Percentiles rank a stretch among this genome's conserved stretches.
Conservation (phyloP, 23 red algal species). For the Porphyridium purpureum region DNA sequence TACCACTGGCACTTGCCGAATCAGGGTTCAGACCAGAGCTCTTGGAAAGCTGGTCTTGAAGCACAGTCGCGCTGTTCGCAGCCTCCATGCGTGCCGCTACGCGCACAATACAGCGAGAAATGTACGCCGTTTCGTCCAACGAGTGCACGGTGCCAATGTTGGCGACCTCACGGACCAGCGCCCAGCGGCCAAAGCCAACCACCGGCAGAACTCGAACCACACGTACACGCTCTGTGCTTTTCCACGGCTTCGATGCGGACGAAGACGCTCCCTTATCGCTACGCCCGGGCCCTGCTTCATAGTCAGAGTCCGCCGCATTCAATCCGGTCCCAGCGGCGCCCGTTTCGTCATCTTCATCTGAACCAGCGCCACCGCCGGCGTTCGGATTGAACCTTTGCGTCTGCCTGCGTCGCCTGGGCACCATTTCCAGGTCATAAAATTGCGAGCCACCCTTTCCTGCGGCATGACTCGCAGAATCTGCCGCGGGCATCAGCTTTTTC, state of each 20-base stretch:
- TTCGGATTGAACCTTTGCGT: constrained; percentile 19
- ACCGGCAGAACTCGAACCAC: constrained; percentile 21
- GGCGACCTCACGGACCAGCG: neutral
- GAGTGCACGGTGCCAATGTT: neutral
- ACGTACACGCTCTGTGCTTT: constrained; percentile 38
- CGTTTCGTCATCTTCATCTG: constrained; percentile 23
- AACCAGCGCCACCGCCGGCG: constrained; percentile 5
- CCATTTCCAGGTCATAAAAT: constrained; percentile 2
- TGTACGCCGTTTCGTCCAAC: constrained; percentile 4
- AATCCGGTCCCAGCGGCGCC: constrained; percentile 4
- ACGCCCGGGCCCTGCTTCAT: neutral
- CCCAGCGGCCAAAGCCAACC: constrained; percentile 35
- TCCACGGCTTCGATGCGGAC: too few species aligned
- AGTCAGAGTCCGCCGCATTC: too few species aligned
- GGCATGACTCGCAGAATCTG: too few species aligned
- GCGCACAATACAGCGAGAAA: constrained; percentile 7
- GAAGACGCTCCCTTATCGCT: neutral
- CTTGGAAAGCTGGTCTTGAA: too few species aligned
- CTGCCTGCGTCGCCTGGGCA: constrained; percentile 25
- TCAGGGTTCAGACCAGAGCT: too few species aligned
- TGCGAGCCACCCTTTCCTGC: neutral
- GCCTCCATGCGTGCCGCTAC: too few species aligned
- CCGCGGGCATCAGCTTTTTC: constrained; percentile 39
- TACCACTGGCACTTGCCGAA: too few species aligned
- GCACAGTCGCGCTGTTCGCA: too few species aligned